phyloP scores from a whole-genome alignment of 73 alveolate species.

The Symbiodinium pilosum region DNA sequence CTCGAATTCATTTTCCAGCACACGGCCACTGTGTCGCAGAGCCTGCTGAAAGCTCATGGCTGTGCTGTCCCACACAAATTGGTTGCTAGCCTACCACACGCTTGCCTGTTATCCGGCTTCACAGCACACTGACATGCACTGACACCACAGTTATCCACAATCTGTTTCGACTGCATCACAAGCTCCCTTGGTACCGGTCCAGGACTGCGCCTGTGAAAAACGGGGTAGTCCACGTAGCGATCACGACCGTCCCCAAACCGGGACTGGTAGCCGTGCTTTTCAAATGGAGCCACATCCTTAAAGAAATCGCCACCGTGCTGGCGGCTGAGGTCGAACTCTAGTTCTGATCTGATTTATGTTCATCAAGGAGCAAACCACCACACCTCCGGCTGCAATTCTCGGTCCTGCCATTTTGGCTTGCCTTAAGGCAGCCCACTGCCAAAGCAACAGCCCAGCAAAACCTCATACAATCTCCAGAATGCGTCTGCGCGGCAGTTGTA shows the following conservation, averaged over 20 bases:
- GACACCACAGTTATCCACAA: too few relatives aligned
- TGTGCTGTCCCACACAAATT: not conserved
- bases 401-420: constrained; percentile 4
- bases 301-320: not conserved
- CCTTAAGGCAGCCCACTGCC: not conserved
- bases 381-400: not conserved
- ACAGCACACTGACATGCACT: too few relatives aligned
- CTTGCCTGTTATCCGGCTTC: too few relatives aligned
- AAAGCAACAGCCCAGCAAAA: not conserved
- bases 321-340: not conserved
- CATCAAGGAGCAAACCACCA: constrained; percentile 15
- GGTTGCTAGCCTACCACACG: too few relatives aligned
- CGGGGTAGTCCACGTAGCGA: constrained; percentile 40
- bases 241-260: constrained; percentile 53
- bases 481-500: not conserved
- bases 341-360: too few relatives aligned
- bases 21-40: constrained; percentile 68
- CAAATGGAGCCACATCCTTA: constrained; percentile 24
- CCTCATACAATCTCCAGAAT: not conserved
- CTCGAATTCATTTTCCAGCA: not conserved
- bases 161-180: too few relatives aligned
- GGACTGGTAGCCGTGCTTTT: constrained; percentile 35
- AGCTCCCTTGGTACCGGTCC: too few relatives aligned
- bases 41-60: not conserved
- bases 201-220: constrained; percentile 36